These are phyloP conservation scores for Solanum ossicruentum DNA, from an alignment of 257 asterid species.

Conservation along the genomic window DNA sequence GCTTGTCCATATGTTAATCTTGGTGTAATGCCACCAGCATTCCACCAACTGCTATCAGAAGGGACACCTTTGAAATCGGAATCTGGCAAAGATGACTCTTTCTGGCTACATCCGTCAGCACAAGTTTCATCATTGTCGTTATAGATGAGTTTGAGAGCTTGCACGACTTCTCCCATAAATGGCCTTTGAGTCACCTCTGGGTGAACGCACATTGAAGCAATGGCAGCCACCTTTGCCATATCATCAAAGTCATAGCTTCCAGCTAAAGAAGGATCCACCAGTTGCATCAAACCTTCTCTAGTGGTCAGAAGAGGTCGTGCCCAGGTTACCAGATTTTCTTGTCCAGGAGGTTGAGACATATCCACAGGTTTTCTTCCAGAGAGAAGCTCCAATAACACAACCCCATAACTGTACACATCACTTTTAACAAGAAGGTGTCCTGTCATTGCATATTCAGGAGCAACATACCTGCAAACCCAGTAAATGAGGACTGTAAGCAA, in stretches of 20 bases:
- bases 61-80: constrained; percentile 65
- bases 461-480: constrained; percentile 53
- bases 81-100: constrained; percentile 69
- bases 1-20: constrained; percentile 52
- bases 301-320: constrained; percentile 76
- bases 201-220: constrained; percentile 94
- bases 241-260: constrained; percentile 72
- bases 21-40: constrained; percentile 63
- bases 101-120: constrained; percentile 64
- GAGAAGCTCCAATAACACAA: constrained; percentile 78
- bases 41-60: constrained; percentile 99
- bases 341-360: constrained; percentile 89
- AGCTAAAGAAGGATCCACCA: constrained; percentile 74
- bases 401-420: constrained; percentile 93
- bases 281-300: constrained; percentile 74
- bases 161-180: constrained; percentile 97
- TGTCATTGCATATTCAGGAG: constrained; percentile 97
- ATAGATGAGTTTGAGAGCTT: constrained; percentile 90
- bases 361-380: constrained; percentile 87
- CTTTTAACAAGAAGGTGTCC: constrained; percentile 93
- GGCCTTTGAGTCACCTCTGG: constrained; percentile 90
- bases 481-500: not conserved
- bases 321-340: constrained; percentile 97
- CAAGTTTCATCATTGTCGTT: constrained; percentile 67
- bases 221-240: constrained; percentile 95